A percentile compares a stretch with the other conserved stretches of the same genome.
phyloP scores from a whole-genome alignment of 345 rosid species.

The Dipteronia sinensis region DNA sequence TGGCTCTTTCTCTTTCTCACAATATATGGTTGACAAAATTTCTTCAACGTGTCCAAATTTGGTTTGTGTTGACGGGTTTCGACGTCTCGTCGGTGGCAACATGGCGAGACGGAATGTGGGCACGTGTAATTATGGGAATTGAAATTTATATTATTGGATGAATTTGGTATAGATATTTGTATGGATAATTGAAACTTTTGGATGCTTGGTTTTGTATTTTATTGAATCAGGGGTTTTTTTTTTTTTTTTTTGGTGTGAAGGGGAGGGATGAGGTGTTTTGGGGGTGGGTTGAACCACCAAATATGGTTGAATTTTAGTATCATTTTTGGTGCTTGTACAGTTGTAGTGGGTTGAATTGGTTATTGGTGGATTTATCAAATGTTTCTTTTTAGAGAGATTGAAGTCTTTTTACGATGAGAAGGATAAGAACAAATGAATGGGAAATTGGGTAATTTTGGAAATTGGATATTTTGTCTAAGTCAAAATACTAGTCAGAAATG shows the following conservation, averaged over 20 bases:
- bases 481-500: background rate
- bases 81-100: slow-evolving; percentile 12
- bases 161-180: slow-evolving; percentile 17
- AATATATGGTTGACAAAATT: slow-evolving; percentile 21
- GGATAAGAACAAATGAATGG: background rate
- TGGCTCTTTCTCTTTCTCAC: background rate
- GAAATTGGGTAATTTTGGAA: background rate
- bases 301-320: slow-evolving; percentile 27
- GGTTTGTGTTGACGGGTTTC: slow-evolving; percentile 21
- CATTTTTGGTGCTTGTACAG: background rate
- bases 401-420: slow-evolving; percentile 1
- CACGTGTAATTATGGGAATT: background rate
- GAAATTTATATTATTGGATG: background rate
- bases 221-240: background rate
- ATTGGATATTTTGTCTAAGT: background rate
- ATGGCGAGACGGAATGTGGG: background rate
- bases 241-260: background rate
- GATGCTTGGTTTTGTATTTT: slow-evolving; percentile 22
- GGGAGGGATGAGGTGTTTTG: background rate
- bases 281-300: slow-evolving; percentile 31
- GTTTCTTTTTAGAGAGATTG: background rate
- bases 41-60: slow-evolving; percentile 31
- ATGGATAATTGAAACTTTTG: slow-evolving; percentile 20
- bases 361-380: background rate
- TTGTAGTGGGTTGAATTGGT: slow-evolving; percentile 8